A percentile compares a stretch with the other conserved stretches of the same genome.
Evolutionary conservation across 345 rosid genomes (phyloP).

Genomic region (Clausena lansium): DNA sequence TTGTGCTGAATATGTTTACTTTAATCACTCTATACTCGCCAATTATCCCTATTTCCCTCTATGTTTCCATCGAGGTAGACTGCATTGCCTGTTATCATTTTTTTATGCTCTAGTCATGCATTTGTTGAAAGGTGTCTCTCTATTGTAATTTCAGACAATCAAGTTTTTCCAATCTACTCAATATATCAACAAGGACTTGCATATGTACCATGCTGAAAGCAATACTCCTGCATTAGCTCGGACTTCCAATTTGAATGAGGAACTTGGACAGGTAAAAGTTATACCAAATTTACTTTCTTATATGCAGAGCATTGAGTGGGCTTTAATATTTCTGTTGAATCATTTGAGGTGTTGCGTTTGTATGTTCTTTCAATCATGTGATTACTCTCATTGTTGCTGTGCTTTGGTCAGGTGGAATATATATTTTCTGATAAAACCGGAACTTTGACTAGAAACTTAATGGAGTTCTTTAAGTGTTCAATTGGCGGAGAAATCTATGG

Average conservation of each 20-base stretch:
- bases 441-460: conserved; percentile 93
- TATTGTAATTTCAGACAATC: conserved; percentile 67
- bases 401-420: conserved; percentile 79
- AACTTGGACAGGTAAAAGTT: conserved; percentile 90
- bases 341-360: neutral
- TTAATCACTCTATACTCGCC: conserved; percentile 92
- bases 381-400: conserved; percentile 11
- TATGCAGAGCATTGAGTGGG: neutral
- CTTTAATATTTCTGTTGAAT: neutral
- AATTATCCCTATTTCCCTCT: conserved; percentile 93
- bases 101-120: conserved; percentile 7
- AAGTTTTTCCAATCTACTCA: conserved; percentile 96
- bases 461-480: conserved; percentile 99
- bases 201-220: conserved; percentile 88
- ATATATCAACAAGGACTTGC: conserved; percentile 90
- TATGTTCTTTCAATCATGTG: neutral
- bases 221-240: conserved; percentile 93
- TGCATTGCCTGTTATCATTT: conserved; percentile 10
- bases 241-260: conserved; percentile 98
- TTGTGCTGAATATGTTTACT: conserved; percentile 73
- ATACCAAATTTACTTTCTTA: neutral
- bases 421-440: conserved; percentile 99
- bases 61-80: conserved; percentile 95
- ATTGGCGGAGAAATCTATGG: conserved; percentile 97
- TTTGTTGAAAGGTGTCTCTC: conserved; percentile 22